Evolutionary conservation across 1,139 yeast species (phyloP).

Genomic region (Geotrichum siamense): DNA sequence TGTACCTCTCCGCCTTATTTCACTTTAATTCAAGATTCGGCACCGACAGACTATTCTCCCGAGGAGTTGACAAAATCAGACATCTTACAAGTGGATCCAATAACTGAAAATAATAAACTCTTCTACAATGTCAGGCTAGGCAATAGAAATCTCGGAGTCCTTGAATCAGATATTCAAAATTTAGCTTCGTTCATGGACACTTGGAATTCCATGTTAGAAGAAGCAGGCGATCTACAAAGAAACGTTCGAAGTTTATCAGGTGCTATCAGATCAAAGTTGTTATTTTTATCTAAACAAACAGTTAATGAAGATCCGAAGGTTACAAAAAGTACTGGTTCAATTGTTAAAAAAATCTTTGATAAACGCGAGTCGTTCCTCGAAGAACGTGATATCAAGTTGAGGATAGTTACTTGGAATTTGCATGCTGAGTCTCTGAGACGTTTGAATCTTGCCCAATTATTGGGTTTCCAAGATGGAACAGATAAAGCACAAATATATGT

Average conservation of each 20-base stretch:
- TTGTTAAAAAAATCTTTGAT: constrained; percentile 2
- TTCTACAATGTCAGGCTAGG: neutral
- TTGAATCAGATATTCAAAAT: constrained; percentile 3
- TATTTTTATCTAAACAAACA: constrained; percentile 1
- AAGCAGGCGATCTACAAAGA: neutral
- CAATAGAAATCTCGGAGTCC: constrained; percentile 1
- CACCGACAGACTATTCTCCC: constrained; percentile 12
- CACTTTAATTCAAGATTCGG: constrained; percentile 7
- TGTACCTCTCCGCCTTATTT: constrained; percentile 11
- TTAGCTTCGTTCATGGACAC: constrained; percentile 6
- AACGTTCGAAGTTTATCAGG: constrained; percentile 1
- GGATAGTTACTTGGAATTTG: constrained; percentile 14
- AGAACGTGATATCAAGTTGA: constrained; percentile 1
- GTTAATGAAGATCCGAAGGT: neutral
- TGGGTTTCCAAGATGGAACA: constrained; percentile 4
- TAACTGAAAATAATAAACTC: constrained; percentile 5
- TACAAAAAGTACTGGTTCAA: neutral
- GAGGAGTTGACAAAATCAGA: neutral
- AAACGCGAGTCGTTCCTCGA: constrained; percentile 4
- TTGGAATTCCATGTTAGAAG: constrained; percentile 6
- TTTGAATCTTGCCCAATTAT: constrained; percentile 8
- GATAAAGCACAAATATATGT: constrained; percentile 32
- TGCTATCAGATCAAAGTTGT: neutral
- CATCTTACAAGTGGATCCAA: constrained; percentile 4
- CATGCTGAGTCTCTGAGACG: constrained; percentile 13